These are phyloP conservation scores for Ehretia macrophylla DNA, from an alignment of 257 asterid genomes.

Conservation along the genomic window DNA sequence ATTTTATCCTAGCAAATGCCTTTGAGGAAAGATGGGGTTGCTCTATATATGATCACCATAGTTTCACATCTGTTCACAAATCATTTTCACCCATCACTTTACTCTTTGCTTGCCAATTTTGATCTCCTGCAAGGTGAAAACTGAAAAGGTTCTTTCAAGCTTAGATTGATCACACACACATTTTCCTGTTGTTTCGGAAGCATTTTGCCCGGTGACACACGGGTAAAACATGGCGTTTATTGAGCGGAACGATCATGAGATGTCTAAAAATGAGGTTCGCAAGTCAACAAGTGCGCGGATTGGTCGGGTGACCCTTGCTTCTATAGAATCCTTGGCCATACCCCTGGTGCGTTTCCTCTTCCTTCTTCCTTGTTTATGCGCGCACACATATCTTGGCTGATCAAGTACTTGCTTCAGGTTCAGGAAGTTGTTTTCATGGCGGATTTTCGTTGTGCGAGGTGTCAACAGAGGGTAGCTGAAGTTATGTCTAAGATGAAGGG, in stretches of 20 bases:
- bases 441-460: constrained; percentile 63
- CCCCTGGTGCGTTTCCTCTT: constrained; percentile 14
- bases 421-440: constrained; percentile 86
- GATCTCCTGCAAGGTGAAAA: no score
- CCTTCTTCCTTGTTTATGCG: not conserved
- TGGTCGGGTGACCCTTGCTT: constrained; percentile 22
- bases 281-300: constrained; percentile 1
- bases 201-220: no score
- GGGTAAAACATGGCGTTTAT: no score
- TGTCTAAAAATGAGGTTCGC: not conserved
- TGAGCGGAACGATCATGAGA: no score
- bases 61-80: not conserved
- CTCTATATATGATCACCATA: constrained; percentile 11
- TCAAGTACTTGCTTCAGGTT: constrained; percentile 34
- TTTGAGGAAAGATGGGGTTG: constrained; percentile 17
- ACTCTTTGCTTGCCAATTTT: no score
- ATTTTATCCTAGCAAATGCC: not conserved
- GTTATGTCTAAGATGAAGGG: constrained; percentile 74
- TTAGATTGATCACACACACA: no score
- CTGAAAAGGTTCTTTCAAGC: no score
- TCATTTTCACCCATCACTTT: constrained; percentile 16
- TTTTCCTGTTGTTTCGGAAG: no score
- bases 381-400: not conserved
- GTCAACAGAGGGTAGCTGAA: constrained; percentile 75
- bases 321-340: constrained; percentile 45